Base-by-base conservation (phyloP, 371 early-diverging fungal genomes). In the Lichtheimia ramosa region DNA sequence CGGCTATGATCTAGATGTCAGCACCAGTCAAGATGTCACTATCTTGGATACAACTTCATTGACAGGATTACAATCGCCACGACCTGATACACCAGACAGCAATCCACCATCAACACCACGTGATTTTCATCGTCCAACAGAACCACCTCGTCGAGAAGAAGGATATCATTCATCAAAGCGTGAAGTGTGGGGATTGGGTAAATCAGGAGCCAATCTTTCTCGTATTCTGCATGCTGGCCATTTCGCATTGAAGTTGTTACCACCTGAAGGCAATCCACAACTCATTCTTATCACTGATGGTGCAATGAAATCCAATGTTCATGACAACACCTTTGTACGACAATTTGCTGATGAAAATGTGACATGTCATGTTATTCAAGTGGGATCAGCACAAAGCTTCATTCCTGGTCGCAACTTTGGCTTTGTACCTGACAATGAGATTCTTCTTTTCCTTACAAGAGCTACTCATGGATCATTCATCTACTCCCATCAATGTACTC, bases 221-320 rank as follows among this genome's bases (percentile, higher is more conserved):
- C 81, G 87, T 51, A 82, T 88, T 43, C 68, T 94, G 18, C 87
- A 91, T 64, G 83, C 87, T 48, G 91, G 87, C 2, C 70, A 90
- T 58, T 85, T 89, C 58, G 88, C 91, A 7, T 55, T 94, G 28
- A 81, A 84, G 13, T 66, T 96, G 40, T 70, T 95, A 56, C 91
- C 93, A 2, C 64, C 69, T 8, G 79, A 89, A 40, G 89, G 88
- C 46, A 71, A 86, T 18, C 87, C 94, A 0, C 85, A 84, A 4
- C 65, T 96, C 20, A 84, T 94, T 2, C 61, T 90, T n/a, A 81
- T 96, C 51, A 93, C 94, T 1, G 97, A 97, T 63, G 96, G 96
- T 15, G 90, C 95, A 10, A 80, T 89, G 63, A 85, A 88, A 64
- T 83, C 87, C 12, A 85, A 83, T 42, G 66, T 86, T 13, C 73